These are phyloP conservation scores for Pelomyxa schiedti DNA, from an alignment of 78 protist species.

Conservation along the genomic window DNA sequence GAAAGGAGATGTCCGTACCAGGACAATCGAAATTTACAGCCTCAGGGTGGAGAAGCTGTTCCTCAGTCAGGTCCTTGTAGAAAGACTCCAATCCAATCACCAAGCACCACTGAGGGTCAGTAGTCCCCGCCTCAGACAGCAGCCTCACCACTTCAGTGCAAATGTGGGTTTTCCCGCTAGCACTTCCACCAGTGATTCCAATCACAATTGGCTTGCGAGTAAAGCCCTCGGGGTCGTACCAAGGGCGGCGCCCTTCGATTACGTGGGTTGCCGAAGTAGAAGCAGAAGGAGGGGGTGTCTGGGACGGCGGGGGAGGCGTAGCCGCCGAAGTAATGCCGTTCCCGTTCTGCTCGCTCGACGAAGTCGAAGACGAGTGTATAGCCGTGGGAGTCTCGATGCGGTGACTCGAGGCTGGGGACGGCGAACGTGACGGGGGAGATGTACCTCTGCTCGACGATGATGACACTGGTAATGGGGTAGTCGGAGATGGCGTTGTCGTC, in stretches of 20 bases:
- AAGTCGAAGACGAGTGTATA: too few species aligned
- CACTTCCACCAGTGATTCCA: constrained; percentile 63
- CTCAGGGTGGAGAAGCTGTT: neutral
- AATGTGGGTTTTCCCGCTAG: constrained; percentile 59
- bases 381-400: too few species aligned
- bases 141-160: constrained; percentile 29
- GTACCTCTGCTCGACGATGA: too few species aligned
- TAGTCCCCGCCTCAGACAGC: constrained; percentile 20
- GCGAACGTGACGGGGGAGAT: too few species aligned
- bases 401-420: too few species aligned
- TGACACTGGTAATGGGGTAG: too few species aligned
- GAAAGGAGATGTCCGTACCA: neutral
- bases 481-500: too few species aligned
- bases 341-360: too few species aligned
- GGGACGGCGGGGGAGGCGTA: too few species aligned
- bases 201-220: constrained; percentile 43
- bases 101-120: constrained; percentile 22
- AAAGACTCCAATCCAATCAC: constrained; percentile 48
- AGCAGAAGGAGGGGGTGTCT: too few species aligned
- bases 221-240: constrained; percentile 42
- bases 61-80: constrained; percentile 25
- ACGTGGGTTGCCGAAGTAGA: too few species aligned
- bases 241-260: constrained; percentile 40
- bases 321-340: too few species aligned
- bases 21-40: constrained; percentile 62